phyloP scores from a whole-genome alignment of 2,329 filamentous ascomycete genomes.

The Pseudomassariella vexata region DNA sequence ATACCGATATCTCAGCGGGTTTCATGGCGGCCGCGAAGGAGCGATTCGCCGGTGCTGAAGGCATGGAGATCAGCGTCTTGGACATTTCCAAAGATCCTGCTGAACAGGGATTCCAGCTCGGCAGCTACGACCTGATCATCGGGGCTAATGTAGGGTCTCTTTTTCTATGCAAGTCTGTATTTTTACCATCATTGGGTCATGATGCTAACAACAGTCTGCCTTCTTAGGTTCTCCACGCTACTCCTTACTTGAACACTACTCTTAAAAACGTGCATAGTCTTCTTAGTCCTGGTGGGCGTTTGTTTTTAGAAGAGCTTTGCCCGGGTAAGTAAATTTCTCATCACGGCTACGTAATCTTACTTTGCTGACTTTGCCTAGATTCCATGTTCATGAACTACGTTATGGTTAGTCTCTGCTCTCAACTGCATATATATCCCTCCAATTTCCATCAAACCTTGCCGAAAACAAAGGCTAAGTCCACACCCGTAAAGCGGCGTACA shows the following conservation, averaged over 20 bases:
- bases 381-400: constrained; percentile 20
- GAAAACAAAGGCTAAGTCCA: no score
- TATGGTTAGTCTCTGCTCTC: no score
- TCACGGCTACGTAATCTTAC: no score
- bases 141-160: constrained; percentile 4
- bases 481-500: no score
- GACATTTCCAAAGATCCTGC: constrained; percentile 1
- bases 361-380: no score
- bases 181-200: no score
- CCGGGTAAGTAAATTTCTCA: background rate
- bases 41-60: no score
- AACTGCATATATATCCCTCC: no score
- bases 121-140: constrained; percentile 2
- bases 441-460: no score
- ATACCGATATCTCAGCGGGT: background rate
- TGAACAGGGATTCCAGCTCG: constrained; percentile 5
- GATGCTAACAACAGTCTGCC: background rate
- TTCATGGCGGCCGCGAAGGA: background rate
- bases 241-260: constrained; percentile 8
- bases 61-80: constrained; percentile 1
- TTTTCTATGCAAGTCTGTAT: no score
- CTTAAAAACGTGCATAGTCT: constrained; percentile 10
- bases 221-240: constrained; percentile 12
- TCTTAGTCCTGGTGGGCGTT: constrained; percentile 9
- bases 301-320: constrained; percentile 8